These are phyloP conservation scores for Sextonia rubra DNA, from an alignment of 164 flowering plant genomes.

Conservation along the genomic window DNA sequence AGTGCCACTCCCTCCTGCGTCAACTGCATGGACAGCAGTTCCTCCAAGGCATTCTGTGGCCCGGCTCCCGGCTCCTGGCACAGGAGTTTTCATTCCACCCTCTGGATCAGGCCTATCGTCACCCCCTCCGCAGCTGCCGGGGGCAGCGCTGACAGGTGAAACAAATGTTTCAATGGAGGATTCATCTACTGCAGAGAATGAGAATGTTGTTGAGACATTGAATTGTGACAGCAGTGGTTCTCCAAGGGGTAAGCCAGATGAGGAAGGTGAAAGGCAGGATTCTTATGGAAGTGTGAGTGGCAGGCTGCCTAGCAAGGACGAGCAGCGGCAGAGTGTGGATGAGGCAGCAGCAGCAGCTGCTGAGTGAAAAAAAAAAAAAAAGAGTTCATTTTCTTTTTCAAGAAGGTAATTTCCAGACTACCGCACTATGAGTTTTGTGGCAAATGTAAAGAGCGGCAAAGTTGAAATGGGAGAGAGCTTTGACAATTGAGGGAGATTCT, in stretches of 20 bases:
- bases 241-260: constrained; percentile 24
- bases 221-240: constrained; percentile 22
- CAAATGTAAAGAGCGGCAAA: constrained; percentile 64
- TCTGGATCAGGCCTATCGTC: constrained; percentile 48
- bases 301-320: constrained; percentile 24
- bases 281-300: constrained; percentile 33
- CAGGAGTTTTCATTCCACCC: constrained; percentile 94
- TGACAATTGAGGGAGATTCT: neutral
- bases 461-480: neutral
- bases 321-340: constrained; percentile 18
- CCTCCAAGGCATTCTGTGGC: constrained; percentile 59
- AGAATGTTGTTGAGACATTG: constrained; percentile 24
- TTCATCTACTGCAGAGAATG: constrained; percentile 27
- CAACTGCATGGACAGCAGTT: constrained; percentile 56
- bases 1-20: constrained; percentile 51
- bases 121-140: constrained; percentile 24
- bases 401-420: constrained; percentile 3
- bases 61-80: constrained; percentile 67
- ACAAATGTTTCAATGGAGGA: constrained; percentile 22
- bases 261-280: constrained; percentile 23
- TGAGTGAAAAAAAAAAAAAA: constrained; percentile 18
- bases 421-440: constrained; percentile 34
- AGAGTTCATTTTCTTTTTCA: neutral
- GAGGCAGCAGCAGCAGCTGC: constrained; percentile 28
- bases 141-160: constrained; percentile 20